Base-by-base conservation (phyloP, 2,329 filamentous ascomycete species). In the Fusarium xyrophilum region DNA sequence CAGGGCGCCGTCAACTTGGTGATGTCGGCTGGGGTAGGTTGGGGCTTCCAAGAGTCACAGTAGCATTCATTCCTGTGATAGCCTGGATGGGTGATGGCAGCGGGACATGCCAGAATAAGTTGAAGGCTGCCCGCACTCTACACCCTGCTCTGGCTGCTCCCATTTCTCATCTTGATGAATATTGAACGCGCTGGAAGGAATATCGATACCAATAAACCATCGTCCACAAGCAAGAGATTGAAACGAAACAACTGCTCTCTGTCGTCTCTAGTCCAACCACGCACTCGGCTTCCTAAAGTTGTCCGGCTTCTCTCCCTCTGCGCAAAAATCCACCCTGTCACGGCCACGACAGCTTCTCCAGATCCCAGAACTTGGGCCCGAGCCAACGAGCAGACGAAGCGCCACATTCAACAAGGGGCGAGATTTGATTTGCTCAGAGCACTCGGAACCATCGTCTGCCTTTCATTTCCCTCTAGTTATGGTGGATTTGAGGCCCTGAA, bases 391-490 rank as follows among this genome's bases (percentile, higher is more conserved):
- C 46, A 65, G 54, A 65, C 53, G 54, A 55, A 65, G 61, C 48
- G 55, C 61, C 62, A 65, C 65, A 46, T 43, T 42, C 51, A 57
- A 60, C 57, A 42, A 47, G 56, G 63, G 30, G 44, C 43, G 42
- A n/a, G 36, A 51, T 48, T 35, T 61, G 48, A 62, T 68, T 69
- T 54, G 55, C 57, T 59, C 35, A 47, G 27, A 59, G 42, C 50
- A 52, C 50, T 50, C 51, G 46, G 65, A 43, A 36, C 60, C 63
- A 62, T 47, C 59, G 62, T 52, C 42, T 42, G 55, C 67, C 64
- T 63, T 70, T 74, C 72, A 74, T 74, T 73, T 74, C 72, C 63
- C 50, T 32, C 32, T 42, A 11, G 2, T 6, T 25, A 25, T 13
- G 19, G 40, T 56, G 28, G 21, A 56, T 28, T 58, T 35, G 19